Base-by-base conservation (phyloP, 306 rosid species). In the Corylus americana region DNA sequence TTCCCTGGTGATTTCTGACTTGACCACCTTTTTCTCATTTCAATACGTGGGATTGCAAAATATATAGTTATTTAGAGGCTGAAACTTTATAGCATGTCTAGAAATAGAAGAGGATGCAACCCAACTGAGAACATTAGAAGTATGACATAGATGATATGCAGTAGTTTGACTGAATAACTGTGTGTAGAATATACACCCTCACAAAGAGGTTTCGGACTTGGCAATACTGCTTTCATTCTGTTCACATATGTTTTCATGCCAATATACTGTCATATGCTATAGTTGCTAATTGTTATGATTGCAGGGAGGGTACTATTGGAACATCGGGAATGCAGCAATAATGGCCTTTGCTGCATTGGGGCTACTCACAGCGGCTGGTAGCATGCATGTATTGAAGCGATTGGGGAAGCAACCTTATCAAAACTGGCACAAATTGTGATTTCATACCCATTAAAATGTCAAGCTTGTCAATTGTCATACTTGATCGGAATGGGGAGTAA, bases 391-490 rank as follows among this genome's bases (percentile, higher is more conserved):
- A 74, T 86, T 92, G 90, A 94, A 91, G 85, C 89, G 91, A 53
- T 86, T 83, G 74, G 98, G 97, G 70, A 94, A 94, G 88, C 97
- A 94, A 77, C 97, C 97, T 0, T 92, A 92, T 86, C 91, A 91
- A 71, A 91, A 84, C 75, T 87, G 95, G 94, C 90, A 81, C 79
- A 90, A 92, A 73, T 82, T 85, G 71, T 92, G 85, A 94, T 69
- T 72, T 74, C 73, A 27, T 58, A 45, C 76, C 73, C 82, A 44
- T 68, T 47, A 76, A 49, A 68, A 58, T 70, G 45, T 22, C 17
- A 1, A 3, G 9, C 64, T 4, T 13, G 35, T 14, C 70, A 27
- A 53, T 4, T 13, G 35, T 14, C 70, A 27, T 14, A 3, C 16
- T 71, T 58, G 47, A 74, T 62, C 45, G 62, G 66, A 74, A 71